phyloP scores from a whole-genome alignment of 306 rosid genomes.

The Trifolium repens region DNA sequence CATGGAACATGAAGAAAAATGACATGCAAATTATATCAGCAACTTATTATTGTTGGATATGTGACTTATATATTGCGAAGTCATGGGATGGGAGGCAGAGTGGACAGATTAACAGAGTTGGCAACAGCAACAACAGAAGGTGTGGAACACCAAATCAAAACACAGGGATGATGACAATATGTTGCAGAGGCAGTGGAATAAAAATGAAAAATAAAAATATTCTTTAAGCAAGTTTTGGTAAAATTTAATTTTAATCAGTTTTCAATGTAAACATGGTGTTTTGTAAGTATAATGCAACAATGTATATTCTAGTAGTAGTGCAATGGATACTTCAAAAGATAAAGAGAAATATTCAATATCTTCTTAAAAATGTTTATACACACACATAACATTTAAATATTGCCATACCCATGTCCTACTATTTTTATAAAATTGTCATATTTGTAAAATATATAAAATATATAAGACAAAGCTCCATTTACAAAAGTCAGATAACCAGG shows the following conservation, averaged over 20 bases:
- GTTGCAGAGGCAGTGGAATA: too few relatives aligned
- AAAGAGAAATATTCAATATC: neutral
- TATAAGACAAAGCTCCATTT: neutral
- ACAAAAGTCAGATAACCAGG: neutral
- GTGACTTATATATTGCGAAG: too few relatives aligned
- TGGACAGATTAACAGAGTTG: too few relatives aligned
- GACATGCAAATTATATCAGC: too few relatives aligned
- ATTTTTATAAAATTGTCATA: slow-evolving; percentile 4
- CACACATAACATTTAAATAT: neutral
- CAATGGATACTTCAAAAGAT: neutral
- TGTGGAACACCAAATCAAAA: too few relatives aligned
- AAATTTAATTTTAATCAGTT: neutral
- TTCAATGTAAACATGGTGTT: neutral
- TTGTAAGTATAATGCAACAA: neutral
- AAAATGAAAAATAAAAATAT: too few relatives aligned
- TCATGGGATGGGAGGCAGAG: too few relatives aligned
- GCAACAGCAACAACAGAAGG: too few relatives aligned
- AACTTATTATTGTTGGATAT: too few relatives aligned
- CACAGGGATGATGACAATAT: too few relatives aligned
- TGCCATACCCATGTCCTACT: slow-evolving; percentile 4
- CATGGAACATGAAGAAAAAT: too few relatives aligned
- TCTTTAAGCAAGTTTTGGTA: neutral
- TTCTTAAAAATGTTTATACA: neutral
- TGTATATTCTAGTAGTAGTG: neutral
- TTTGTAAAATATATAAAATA: neutral